A percentile compares a stretch with the other conserved stretches of the same genome.
Evolutionary conservation across 495 filamentous ascomycete species (phyloP).

Genomic region (Aspergillus ostianus): DNA sequence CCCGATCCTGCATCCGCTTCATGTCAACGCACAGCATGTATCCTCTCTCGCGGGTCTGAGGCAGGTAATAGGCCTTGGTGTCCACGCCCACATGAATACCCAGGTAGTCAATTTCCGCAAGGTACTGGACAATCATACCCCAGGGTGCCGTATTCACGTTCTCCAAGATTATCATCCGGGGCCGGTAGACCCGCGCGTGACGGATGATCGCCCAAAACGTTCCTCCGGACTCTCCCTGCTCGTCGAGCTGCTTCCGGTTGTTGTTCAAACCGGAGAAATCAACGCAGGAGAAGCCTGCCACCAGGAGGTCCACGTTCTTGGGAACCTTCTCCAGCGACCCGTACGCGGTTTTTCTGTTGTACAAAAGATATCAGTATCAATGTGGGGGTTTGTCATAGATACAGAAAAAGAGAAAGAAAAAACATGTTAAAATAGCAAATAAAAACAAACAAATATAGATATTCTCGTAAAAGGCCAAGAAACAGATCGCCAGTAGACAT

Average conservation of each 20-base stretch:
- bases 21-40: slow-evolving; percentile 68
- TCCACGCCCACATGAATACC: slow-evolving; percentile 50
- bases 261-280: slow-evolving; percentile 58
- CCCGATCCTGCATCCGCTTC: slow-evolving; percentile 22
- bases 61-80: slow-evolving; percentile 75
- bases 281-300: slow-evolving; percentile 76
- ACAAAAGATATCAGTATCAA: background rate
- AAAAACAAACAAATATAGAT: background rate
- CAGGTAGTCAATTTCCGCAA: slow-evolving; percentile 56
- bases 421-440: background rate
- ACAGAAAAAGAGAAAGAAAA: background rate
- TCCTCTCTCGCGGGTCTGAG: slow-evolving; percentile 70
- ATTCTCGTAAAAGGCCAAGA: background rate
- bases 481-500: slow-evolving; percentile 5
- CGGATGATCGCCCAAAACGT: slow-evolving; percentile 65
- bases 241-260: slow-evolving; percentile 39
- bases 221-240: slow-evolving; percentile 63
- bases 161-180: slow-evolving; percentile 69
- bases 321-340: slow-evolving; percentile 61
- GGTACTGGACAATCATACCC: slow-evolving; percentile 50
- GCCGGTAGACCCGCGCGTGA: slow-evolving; percentile 55
- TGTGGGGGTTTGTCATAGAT: background rate
- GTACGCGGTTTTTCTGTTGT: slow-evolving; percentile 56
- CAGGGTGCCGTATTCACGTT: slow-evolving; percentile 69
- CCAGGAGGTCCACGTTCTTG: slow-evolving; percentile 60